Evolutionary conservation across 2,329 filamentous ascomycete genomes (phyloP), one percentile per base, ranked within the genome.

Genomic region (Arthrinium phaeospermum): DNA sequence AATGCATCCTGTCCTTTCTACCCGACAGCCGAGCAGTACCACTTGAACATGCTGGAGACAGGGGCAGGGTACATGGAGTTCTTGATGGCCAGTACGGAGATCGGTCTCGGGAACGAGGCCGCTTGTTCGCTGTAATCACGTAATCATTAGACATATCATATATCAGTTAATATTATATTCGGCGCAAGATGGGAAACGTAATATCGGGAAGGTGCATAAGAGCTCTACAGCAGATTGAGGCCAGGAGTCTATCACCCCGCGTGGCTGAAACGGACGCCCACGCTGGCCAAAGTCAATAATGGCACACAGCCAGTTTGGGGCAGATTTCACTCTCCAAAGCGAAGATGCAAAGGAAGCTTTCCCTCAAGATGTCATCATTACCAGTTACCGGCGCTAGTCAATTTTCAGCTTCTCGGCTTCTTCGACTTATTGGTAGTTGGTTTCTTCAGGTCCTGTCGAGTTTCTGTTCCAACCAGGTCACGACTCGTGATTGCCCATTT

Each of bases 31-130:
- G 75, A 79, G 47, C 80, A 83, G 77, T 87, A 86, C 75, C 82
- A 84, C 73, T 72, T 77, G 71, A 86, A 82, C 74, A 78, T 88
- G 74, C 79, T 82, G 49, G 85, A 87, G 79, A 84, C 84, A 14
- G 81, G 79, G 3, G 82, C 83, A 6, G 86, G 83, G 0, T 82
- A 87, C 75, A 88, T 88, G 80, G 86, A 88, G 77, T 78, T 87
- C 70, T 75, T 82, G 22, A 75, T 81, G 45, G 78, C 76, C 2
- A 75, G 77, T n/a, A 73, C 72, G 19, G 76, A 77, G 22, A 72
- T 76, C 61, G 77, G 78, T 22, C 74, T 76, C 10, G 76, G 73
- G 16, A 72, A 76, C 49, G 57, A 27, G 46, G 27, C 13, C 10
- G 46, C 45, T 49, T 69, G 68, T 16, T 46, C 27, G 24, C 41